phyloP scores from a whole-genome alignment of 331 rosid genomes.

The Malus hybrid region DNA sequence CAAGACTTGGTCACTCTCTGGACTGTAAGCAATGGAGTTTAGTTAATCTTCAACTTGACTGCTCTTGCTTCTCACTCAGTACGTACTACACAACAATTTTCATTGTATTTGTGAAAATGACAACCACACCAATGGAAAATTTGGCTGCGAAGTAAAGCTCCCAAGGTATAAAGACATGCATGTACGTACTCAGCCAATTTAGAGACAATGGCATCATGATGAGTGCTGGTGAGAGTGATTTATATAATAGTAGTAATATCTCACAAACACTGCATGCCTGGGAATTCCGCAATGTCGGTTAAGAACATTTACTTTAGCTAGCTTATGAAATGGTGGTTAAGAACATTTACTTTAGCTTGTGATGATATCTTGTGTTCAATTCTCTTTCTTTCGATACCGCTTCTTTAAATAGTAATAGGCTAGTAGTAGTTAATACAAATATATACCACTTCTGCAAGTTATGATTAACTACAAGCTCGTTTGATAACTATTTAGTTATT shows the following conservation, averaged over 20 bases:
- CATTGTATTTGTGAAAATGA: slow-evolving; percentile 9
- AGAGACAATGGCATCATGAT: neutral
- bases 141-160: neutral
- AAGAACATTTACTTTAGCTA: too few relatives aligned
- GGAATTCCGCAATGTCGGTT: neutral
- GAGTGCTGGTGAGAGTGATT: neutral
- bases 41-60: slow-evolving; percentile 3
- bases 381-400: neutral
- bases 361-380: neutral
- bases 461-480: too few relatives aligned
- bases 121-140: neutral
- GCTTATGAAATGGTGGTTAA: neutral
- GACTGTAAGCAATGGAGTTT: neutral
- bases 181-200: neutral
- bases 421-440: too few relatives aligned
- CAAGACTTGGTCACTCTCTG: neutral
- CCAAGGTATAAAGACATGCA: neutral
- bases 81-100: neutral
- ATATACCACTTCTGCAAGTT: too few relatives aligned
- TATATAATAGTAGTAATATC: neutral
- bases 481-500: too few relatives aligned
- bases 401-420: neutral
- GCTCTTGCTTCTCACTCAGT: neutral
- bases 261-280: neutral
- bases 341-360: too few relatives aligned